These are phyloP conservation scores for Coniferiporia sulphurascens DNA, from an alignment of 1,284 basidiomycete genomes.

Conservation along the genomic window DNA sequence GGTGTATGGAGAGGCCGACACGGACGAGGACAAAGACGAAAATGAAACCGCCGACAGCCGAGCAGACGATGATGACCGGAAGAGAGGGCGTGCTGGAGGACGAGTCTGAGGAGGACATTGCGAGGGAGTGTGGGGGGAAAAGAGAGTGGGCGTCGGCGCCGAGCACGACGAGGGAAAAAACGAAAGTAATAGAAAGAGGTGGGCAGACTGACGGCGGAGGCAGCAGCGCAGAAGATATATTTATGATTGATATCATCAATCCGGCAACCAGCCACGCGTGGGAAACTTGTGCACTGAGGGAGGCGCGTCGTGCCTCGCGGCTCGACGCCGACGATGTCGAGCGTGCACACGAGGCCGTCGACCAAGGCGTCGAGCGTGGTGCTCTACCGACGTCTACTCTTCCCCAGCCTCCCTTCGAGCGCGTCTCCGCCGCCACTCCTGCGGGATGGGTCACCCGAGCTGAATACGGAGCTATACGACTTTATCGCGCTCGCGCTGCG, in stretches of 20 bases:
- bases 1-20: conserved; percentile 34
- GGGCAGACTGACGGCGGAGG: too few relatives aligned
- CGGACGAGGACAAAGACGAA: conserved; percentile 36
- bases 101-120: not conserved
- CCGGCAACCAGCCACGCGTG: not conserved
- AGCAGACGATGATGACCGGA: conserved; percentile 43
- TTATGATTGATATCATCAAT: not conserved
- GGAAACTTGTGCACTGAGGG: not conserved
- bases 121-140: not conserved
- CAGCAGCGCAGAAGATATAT: too few relatives aligned
- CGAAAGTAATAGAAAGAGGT: not conserved
- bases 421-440: conserved; percentile 52
- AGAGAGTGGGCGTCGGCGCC: not conserved
- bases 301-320: not conserved
- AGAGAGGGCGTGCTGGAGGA: conserved; percentile 22
- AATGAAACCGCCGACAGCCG: conserved; percentile 37
- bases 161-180: not conserved
- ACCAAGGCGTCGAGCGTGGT: conserved; percentile 30
- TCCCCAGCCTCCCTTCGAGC: conserved; percentile 47
- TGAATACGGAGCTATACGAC: conserved; percentile 69
- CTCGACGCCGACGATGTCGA: conserved; percentile 4
- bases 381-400: conserved; percentile 64
- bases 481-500: conserved; percentile 71
- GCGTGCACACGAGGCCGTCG: conserved; percentile 17
- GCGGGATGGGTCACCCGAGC: conserved; percentile 41